These are phyloP conservation scores for Vicia sativa DNA, from an alignment of 306 rosid species.

Conservation along the genomic window DNA sequence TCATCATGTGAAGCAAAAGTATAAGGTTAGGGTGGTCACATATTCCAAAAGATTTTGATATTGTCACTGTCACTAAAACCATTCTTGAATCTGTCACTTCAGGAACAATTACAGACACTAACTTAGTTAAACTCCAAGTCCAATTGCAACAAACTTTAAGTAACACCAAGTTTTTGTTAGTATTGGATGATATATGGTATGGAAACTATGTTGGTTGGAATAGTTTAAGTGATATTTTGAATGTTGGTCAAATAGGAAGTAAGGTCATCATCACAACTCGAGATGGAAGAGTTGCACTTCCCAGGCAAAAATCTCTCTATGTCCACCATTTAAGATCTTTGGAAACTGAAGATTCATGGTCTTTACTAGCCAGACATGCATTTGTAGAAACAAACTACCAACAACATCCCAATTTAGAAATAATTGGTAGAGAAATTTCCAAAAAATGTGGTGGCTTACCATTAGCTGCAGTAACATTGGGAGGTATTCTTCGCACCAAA, in stretches of 20 bases:
- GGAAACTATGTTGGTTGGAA: constrained; percentile 46
- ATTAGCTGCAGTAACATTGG: constrained; percentile 46
- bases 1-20: background rate
- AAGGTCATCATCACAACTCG: constrained; percentile 15
- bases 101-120: too few species aligned
- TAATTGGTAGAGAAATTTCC: constrained; percentile 41
- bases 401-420: constrained; percentile 24
- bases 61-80: too few species aligned
- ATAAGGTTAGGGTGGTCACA: constrained; percentile 27
- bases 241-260: background rate
- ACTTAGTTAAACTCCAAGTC: too few species aligned
- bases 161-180: too few species aligned
- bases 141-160: too few species aligned
- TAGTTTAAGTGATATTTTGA: constrained; percentile 14
- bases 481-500: constrained; percentile 43
- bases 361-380: constrained; percentile 37
- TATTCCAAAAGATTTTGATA: constrained; percentile 47
- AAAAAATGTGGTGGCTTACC: constrained; percentile 46
- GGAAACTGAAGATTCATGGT: constrained; percentile 40
- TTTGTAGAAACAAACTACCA: background rate
- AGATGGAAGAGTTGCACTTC: constrained; percentile 39
- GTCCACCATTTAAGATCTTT: constrained; percentile 34
- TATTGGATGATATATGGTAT: constrained; percentile 53
- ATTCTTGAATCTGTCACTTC: too few species aligned
- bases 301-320: constrained; percentile 39